A percentile compares a stretch with the other conserved stretches of the same genome.
These are phyloP conservation scores for Clitopilus hobsonii DNA, from an alignment of 768 basidiomycete genomes.

Conservation along the genomic window DNA sequence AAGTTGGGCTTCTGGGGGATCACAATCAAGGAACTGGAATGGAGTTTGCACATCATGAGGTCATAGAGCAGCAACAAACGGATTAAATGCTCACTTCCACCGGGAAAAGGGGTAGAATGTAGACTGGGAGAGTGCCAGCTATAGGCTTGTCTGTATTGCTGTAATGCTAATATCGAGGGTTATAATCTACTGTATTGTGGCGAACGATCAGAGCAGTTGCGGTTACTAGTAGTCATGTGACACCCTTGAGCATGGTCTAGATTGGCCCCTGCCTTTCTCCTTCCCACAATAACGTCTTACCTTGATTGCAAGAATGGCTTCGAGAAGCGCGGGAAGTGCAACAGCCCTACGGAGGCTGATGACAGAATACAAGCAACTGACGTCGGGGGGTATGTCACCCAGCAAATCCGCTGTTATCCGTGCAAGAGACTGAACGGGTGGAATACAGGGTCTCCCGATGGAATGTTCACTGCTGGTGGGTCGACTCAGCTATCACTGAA, in stretches of 20 bases:
- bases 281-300: constrained; percentile 4
- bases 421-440: constrained; percentile 6
- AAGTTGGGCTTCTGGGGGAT: background rate
- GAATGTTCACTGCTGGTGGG: constrained; percentile 91
- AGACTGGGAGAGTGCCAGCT: too few relatives aligned
- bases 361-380: constrained; percentile 90
- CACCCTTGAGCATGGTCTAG: background rate
- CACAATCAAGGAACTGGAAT: constrained; percentile 1
- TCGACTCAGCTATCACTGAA: background rate
- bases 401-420: constrained; percentile 2
- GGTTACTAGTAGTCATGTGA: background rate
- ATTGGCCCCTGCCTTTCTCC: background rate
- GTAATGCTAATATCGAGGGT: background rate
- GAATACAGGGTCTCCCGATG: constrained; percentile 75
- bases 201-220: background rate
- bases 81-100: too few relatives aligned
- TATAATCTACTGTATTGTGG: background rate
- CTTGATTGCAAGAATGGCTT: constrained; percentile 34
- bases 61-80: too few relatives aligned
- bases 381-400: constrained; percentile 57
- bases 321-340: constrained; percentile 48
- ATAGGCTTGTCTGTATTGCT: background rate
- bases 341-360: constrained; percentile 85
- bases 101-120: too few relatives aligned
- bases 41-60: constrained; percentile 1